Conservation (phyloP, 176 grass and related monocot genomes). For the Hordeum vulgare region MorexV3_pseudomolecules_assembly NC_058521.1:23496140-23496639, state of each 20-base stretch:
- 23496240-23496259: slow-evolving; percentile 13
- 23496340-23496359: slow-evolving; percentile 40
- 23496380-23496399: slow-evolving; percentile 32
- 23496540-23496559: slow-evolving; percentile 25
- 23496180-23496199: background rate
- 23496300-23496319: slow-evolving; percentile 38
- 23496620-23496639: slow-evolving; percentile 39
- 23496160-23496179: background rate
- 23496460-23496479: slow-evolving; percentile 44
- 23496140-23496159: too few relatives aligned
- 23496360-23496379: slow-evolving; percentile 41
- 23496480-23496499: slow-evolving; percentile 38
- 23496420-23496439: slow-evolving; percentile 33
- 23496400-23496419: background rate
- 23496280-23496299: slow-evolving; percentile 54
- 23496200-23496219: background rate
- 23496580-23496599: slow-evolving; percentile 40
- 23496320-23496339: slow-evolving; percentile 35
- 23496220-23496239: slow-evolving; percentile 28
- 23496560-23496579: slow-evolving; percentile 37
- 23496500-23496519: slow-evolving; percentile 51
- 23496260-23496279: slow-evolving; percentile 14
- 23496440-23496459: slow-evolving; percentile 28
- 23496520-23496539: slow-evolving; percentile 30
- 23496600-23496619: slow-evolving; percentile 7